A percentile compares a stretch with the other conserved stretches of the same genome.
phyloP scores from a whole-genome alignment of 441 rosid species.

The Flueggea neowawraea region DNA sequence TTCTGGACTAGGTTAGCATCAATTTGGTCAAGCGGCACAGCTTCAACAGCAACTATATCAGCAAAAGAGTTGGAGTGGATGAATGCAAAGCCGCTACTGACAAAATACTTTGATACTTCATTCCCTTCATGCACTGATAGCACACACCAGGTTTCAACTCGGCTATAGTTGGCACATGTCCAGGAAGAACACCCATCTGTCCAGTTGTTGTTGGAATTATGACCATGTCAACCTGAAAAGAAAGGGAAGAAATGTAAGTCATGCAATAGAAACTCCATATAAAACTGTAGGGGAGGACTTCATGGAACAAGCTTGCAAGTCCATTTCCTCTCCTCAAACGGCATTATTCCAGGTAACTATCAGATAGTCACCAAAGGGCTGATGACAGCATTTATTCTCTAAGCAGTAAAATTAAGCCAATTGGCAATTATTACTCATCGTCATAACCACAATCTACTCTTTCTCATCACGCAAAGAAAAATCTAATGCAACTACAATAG shows the following conservation, averaged over 20 bases:
- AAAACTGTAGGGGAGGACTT: no score
- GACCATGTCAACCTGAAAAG: conserved; percentile 80
- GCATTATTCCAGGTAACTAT: no score
- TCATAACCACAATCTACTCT: no score
- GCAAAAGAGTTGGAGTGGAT: conserved; percentile 74
- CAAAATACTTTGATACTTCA: conserved; percentile 51
- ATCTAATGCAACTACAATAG: no score
- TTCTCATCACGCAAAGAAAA: no score
- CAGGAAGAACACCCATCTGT: conserved; percentile 88
- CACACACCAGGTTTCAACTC: conserved; percentile 69
- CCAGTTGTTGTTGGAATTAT: conserved; percentile 83
- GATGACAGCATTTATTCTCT: no score
- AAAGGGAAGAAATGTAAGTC: not conserved
- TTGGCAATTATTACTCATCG: no score
- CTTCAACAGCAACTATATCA: conserved; percentile 66
- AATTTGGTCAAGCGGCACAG: conserved; percentile 60
- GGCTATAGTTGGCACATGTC: conserved; percentile 75
- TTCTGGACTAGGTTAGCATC: conserved; percentile 68
- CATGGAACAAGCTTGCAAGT: no score
- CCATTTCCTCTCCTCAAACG: no score
- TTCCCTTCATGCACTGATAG: conserved; percentile 72
- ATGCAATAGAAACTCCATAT: no score
- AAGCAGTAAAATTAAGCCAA: no score
- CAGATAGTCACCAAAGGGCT: no score
- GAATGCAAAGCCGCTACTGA: conserved; percentile 82